Evolutionary conservation across 2,329 filamentous ascomycete species (phyloP).

Genomic region (Colletotrichum sansevieriae): DNA sequence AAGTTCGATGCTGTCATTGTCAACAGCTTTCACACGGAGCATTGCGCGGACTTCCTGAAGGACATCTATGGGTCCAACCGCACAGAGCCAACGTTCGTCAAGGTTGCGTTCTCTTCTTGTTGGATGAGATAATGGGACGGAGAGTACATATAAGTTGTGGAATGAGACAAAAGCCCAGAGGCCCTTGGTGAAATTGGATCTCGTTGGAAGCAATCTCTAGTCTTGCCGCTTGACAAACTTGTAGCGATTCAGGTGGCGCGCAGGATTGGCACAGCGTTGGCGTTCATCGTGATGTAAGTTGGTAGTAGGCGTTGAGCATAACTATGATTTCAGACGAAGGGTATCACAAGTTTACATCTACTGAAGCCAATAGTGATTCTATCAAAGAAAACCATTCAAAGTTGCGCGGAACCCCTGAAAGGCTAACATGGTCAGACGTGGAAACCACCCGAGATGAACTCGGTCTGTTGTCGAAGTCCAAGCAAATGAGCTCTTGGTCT

Average conservation of each 20-base stretch:
- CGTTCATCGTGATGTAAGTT: neutral
- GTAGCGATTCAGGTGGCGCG: neutral
- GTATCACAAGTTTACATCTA: neutral
- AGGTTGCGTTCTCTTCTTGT: constrained; percentile 20
- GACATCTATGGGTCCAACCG: constrained; percentile 27
- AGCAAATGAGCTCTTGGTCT: neutral
- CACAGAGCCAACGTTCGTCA: constrained; percentile 29
- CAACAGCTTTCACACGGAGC: constrained; percentile 45
- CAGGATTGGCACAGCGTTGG: neutral
- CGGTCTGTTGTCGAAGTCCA: neutral
- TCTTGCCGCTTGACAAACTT: neutral
- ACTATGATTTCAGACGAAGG: neutral
- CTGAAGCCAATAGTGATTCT: neutral
- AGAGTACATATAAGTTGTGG: too few relatives aligned
- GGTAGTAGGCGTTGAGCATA: neutral
- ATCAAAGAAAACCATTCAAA: neutral
- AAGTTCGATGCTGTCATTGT: constrained; percentile 44
- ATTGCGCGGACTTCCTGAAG: constrained; percentile 44
- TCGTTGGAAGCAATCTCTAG: neutral
- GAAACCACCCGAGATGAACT: neutral
- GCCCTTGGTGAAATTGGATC: neutral
- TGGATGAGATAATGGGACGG: neutral
- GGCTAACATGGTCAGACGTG: neutral
- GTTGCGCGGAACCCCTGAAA: neutral
- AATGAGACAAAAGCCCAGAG: too few relatives aligned